Evolutionary conservation across 306 rosid species (phyloP).

Genomic region (Prunus fruticosa): DNA sequence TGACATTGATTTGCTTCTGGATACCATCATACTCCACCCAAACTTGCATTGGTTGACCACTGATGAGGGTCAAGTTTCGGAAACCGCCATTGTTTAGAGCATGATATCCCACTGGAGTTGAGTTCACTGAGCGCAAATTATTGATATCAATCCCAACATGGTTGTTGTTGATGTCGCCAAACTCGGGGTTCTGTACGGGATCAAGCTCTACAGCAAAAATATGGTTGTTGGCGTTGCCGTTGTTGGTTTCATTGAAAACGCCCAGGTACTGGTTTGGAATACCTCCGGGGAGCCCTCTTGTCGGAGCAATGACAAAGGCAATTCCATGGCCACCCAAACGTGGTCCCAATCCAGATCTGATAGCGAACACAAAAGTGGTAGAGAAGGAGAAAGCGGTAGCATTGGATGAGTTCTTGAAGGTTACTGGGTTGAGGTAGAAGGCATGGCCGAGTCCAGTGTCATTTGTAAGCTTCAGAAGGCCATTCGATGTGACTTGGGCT

Average conservation of each 20-base stretch:
- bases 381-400: constrained; percentile 46
- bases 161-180: background rate
- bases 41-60: constrained; percentile 49
- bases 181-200: background rate
- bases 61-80: constrained; percentile 42
- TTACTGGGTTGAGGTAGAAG: constrained; percentile 41
- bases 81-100: background rate
- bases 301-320: constrained; percentile 11
- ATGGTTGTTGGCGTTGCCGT: constrained; percentile 7
- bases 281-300: background rate
- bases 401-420: constrained; percentile 39
- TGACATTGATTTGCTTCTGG: constrained; percentile 42
- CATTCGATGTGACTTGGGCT: constrained; percentile 39
- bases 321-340: constrained; percentile 31
- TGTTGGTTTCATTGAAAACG: background rate
- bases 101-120: constrained; percentile 46
- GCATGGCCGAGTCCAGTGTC: constrained; percentile 54
- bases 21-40: constrained; percentile 69
- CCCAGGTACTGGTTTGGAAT: background rate
- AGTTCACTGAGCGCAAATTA: constrained; percentile 22
- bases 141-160: constrained; percentile 75
- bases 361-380: constrained; percentile 63
- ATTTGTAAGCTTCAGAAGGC: constrained; percentile 60
- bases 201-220: constrained; percentile 57
- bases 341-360: constrained; percentile 28